A percentile compares a stretch with the other conserved stretches of the same genome.
Conservation (phyloP, 2,329 filamentous ascomycete species). For the Rhinocladiella mackenziei region DNA sequence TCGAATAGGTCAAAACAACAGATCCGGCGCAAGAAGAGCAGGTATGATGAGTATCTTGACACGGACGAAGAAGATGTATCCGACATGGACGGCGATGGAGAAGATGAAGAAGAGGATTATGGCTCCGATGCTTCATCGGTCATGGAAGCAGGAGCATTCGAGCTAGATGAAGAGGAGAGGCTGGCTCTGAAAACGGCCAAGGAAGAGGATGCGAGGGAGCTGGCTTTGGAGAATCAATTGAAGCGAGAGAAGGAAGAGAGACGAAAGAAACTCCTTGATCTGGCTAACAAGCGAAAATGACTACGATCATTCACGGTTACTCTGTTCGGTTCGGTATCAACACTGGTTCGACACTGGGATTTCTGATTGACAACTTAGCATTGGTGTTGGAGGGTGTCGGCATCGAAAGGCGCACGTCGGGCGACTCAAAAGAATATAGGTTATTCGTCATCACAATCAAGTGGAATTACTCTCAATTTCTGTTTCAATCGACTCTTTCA, state of each 20-base stretch:
- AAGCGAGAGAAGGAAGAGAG: conserved; percentile 47
- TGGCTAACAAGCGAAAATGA: conserved; percentile 33
- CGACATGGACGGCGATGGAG: conserved; percentile 37
- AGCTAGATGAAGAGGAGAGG: conserved; percentile 46
- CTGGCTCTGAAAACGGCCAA: conserved; percentile 40
- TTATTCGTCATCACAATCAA: conserved; percentile 3
- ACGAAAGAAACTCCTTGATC: conserved; percentile 39
- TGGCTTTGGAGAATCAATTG: conserved; percentile 40
- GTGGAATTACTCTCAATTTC: neutral
- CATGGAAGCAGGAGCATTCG: conserved; percentile 49
- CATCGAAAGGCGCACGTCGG: conserved; percentile 4
- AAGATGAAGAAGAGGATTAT: conserved; percentile 39
- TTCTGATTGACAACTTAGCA: conserved; percentile 20
- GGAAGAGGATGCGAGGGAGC: conserved; percentile 46
- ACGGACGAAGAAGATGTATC: conserved; percentile 48
- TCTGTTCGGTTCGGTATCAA: neutral
- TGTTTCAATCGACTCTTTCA: neutral
- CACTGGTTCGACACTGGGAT: neutral
- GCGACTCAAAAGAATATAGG: neutral
- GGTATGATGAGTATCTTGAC: conserved; percentile 40
- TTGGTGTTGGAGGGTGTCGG: conserved; percentile 18
- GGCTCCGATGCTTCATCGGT: conserved; percentile 47
- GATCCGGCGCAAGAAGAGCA: conserved; percentile 27
- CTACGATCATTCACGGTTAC: conserved; percentile 1
- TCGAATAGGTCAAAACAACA: conserved; percentile 33